Percentiles rank a stretch among this genome's conserved stretches.
Conservation (phyloP, 73 alveolate genomes). For the Paramecium caudatum region DNA sequence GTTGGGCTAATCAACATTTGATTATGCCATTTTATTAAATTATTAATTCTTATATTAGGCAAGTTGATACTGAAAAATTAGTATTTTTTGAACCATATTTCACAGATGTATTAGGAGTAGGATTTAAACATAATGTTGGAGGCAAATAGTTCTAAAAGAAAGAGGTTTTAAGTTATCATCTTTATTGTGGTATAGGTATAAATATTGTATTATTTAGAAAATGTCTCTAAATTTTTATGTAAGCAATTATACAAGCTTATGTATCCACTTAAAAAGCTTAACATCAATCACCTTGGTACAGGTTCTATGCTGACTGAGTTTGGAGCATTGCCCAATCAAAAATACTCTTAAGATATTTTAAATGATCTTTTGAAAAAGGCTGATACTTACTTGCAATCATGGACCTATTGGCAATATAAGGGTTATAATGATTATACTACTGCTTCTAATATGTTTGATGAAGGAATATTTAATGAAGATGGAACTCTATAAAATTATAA, state of each 20-base stretch:
- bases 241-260: conserved; percentile 71
- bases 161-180: conserved; percentile 70
- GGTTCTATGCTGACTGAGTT: conserved; percentile 84
- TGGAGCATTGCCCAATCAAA: conserved; percentile 85
- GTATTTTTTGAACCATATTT: conserved; percentile 89
- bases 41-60: conserved; percentile 80
- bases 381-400: conserved; percentile 79
- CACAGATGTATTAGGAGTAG: conserved; percentile 69
- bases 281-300: conserved; percentile 77
- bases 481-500: conserved; percentile 82
- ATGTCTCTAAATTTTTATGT: conserved; percentile 71
- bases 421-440: conserved; percentile 88
- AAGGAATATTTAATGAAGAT: conserved; percentile 84
- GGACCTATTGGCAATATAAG: conserved; percentile 90
- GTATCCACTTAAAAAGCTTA: conserved; percentile 74
- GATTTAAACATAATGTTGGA: conserved; percentile 76
- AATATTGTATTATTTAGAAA: background rate
- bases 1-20: conserved; percentile 83
- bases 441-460: conserved; percentile 80
- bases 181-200: conserved; percentile 68
- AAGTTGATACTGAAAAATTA: conserved; percentile 83
- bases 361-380: conserved; percentile 78
- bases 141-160: conserved; percentile 18
- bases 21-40: conserved; percentile 84
- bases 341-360: conserved; percentile 79